Evolutionary conservation across 768 basidiomycete species (phyloP), one percentile per base, ranked within the genome.

Genomic region (Phylloporus rhodoxanthus): DNA sequence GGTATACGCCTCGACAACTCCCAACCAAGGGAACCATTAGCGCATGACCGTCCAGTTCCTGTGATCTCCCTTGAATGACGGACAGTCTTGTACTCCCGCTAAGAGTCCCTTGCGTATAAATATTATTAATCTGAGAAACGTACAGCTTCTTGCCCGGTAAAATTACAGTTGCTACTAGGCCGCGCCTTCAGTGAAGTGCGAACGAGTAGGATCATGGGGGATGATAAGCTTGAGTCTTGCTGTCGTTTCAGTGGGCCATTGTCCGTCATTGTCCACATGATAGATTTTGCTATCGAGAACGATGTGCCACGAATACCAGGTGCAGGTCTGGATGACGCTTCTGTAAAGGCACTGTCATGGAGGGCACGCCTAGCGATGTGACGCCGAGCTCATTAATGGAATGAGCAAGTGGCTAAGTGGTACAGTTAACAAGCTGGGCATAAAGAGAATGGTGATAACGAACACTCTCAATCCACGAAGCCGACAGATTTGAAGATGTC

Each of bases 61-160:
- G 34, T 67, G 82, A 65, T 46, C 67, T 73, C 32, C 93, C 94
- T 60, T 90, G 84, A 43, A 97, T 89, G 48, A 93, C 91, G 96
- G 1, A 98, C 90, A 0, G 90, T 93, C 69, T 91, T 81, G 64
- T 93, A 96, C 58, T 91, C 90, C 94, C 11, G 95, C 82, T 97
- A 97, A 2, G 90, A 90, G 62, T 96, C 87, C 3, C 94, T 94
- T 26, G 84, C 75, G 51, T 75, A 85, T 33, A 96, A 79, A 52
- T 77, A 75, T 48, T 88, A 17, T 78, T 69, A 56, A 96, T 91
- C 15, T 78, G 78, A 23, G 76, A 67, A 26, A 85, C 78, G 67
- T 97, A 96, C 2, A 63, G 58, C 1, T 66, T 64, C 59, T 77
- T 76, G 55, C 81, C 74, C 0, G 87, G 86, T 34, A 84, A 62